Base-by-base conservation (phyloP, 441 rosid genomes). In the Iberis amara region DNA sequence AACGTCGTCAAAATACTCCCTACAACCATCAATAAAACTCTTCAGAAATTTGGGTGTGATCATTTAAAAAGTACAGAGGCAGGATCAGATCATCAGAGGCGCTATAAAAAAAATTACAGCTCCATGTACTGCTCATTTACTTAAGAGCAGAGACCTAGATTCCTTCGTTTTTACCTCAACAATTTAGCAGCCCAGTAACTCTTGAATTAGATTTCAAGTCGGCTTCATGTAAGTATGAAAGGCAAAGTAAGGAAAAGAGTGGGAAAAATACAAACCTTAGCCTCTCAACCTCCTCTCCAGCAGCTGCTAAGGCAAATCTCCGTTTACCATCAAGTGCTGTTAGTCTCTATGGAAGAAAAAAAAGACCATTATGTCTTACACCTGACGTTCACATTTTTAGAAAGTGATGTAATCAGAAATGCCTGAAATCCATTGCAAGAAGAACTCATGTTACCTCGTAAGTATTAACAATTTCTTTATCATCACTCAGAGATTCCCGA, bases 1-100 rank as follows among this genome's bases (percentile, higher is more conserved):
- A 38, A 94, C 94, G 46, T 94, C 99, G 79, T 94, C 97, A 73
- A 94, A 94, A 75, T 94, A 94, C 79, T 89, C 97, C 70, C 99
- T 94, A 77, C n/a, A 52, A 18, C 37, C 54, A 65, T 59, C 18
- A 40, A 50, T 60, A 50, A 3, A 43, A 45, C 40, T 37, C 39
- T 52, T 68, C 55, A 52, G 46, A 68, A 37, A 45, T 11, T 39
- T n/a, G n/a, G 31, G 26, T 9, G 7, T 30, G 33, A 42, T 48
- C 33, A 61, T 27, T 59, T 38, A 30, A 44, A 13, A 37, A 47
- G 61, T 47, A 33, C 35, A 59, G 40, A 46, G 30, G 48, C 11
- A 8, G 41, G 14, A 57, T 45, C 53, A 43, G 21, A 57, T 50
- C 47, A 45, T 46, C 37, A 65, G 8, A 65, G 21, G 21, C 56